These are phyloP conservation scores for Serendipita sp. DNA, from an alignment of 768 basidiomycete genomes.

Conservation along the genomic window DNA sequence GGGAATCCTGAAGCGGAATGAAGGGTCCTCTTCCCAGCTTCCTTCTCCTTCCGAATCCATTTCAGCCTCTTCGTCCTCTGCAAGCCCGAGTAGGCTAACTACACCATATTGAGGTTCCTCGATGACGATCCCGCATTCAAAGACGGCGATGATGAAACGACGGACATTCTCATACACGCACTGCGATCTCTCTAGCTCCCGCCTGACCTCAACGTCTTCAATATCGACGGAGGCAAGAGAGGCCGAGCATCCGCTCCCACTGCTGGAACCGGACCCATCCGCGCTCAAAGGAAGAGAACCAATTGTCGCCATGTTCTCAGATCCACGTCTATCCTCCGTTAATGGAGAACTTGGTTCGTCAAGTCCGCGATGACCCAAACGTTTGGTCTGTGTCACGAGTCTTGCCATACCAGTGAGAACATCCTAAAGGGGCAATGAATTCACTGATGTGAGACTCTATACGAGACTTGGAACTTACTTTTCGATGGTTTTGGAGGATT, in stretches of 20 bases:
- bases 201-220: background rate
- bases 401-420: background rate
- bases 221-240: background rate
- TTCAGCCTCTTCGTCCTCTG: background rate
- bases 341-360: background rate
- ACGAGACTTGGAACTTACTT: background rate
- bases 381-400: background rate
- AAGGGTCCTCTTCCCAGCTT: constrained; percentile 1
- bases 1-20: background rate
- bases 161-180: background rate
- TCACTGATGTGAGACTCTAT: background rate
- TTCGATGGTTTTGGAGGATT: background rate
- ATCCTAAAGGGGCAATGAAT: background rate
- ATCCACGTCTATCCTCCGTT: background rate
- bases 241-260: background rate
- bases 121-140: background rate
- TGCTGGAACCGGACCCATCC: background rate
- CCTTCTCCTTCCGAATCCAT: background rate
- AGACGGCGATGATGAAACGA: background rate
- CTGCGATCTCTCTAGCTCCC: background rate
- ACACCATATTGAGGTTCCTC: background rate
- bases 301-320: background rate
- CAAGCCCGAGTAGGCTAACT: background rate
- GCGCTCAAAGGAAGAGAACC: background rate
- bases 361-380: background rate